These are phyloP conservation scores for Platanthera zijinensis DNA, from an alignment of 106 monocot genomes.

Conservation along the genomic window DNA sequence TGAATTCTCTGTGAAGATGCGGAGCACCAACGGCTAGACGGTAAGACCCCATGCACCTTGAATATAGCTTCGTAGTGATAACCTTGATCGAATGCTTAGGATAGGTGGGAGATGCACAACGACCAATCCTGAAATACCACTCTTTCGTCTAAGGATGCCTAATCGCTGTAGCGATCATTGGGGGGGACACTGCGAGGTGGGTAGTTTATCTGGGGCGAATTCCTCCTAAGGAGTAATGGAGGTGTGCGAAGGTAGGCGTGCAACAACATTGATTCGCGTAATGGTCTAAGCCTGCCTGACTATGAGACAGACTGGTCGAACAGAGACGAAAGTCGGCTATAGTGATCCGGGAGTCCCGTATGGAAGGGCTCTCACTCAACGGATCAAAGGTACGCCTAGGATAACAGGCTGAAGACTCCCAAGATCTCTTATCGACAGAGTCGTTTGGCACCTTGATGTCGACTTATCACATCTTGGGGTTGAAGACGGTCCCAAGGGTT, in stretches of 20 bases:
- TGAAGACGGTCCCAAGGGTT: conserved; percentile 16
- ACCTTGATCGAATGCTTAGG: conserved; percentile 5
- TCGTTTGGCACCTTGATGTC: conserved; percentile 1
- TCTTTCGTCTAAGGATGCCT: conserved; percentile 16
- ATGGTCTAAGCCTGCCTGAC: background rate
- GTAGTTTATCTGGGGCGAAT: background rate
- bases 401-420: no score
- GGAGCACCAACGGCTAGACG: background rate
- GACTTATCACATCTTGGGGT: no score
- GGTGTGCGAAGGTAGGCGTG: background rate
- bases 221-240: background rate
- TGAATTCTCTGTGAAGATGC: background rate
- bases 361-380: background rate
- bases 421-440: background rate
- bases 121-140: conserved; percentile 17
- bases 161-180: background rate
- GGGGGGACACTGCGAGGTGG: background rate
- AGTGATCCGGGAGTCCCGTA: background rate
- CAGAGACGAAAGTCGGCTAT: background rate
- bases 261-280: no score
- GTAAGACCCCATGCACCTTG: background rate
- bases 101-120: conserved; percentile 15
- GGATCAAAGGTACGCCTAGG: no score
- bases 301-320: background rate
- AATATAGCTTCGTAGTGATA: background rate